A percentile compares a stretch with the other conserved stretches of the same genome.
Conservation (phyloP, 306 rosid species). For the Cyclanthera cordifolia region DNA sequence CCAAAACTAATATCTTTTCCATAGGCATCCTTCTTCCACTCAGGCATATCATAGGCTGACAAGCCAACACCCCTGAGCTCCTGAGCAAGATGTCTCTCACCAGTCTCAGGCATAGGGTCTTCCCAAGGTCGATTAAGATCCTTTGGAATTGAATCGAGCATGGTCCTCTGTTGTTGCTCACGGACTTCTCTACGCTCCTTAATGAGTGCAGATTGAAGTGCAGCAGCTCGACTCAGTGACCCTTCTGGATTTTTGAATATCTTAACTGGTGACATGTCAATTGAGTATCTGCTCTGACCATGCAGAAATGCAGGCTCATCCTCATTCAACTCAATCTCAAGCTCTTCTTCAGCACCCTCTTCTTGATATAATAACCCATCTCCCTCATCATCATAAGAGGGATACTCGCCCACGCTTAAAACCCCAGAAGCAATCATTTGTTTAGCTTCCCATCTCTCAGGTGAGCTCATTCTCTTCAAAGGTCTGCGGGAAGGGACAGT, state of each 20-base stretch:
- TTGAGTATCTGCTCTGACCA: conserved; percentile 71
- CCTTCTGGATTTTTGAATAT: conserved; percentile 90
- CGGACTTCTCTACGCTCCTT: conserved; percentile 90
- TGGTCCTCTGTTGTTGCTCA: conserved; percentile 75
- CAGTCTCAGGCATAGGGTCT: conserved; percentile 84
- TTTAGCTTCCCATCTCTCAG: conserved; percentile 85
- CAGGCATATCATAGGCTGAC: conserved; percentile 82
- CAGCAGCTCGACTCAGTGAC: conserved; percentile 78
- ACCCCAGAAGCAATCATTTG: conserved; percentile 84
- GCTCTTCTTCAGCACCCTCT: conserved; percentile 83
- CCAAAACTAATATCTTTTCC: conserved; percentile 76
- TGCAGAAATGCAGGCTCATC: conserved; percentile 82
- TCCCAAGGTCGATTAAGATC: conserved; percentile 98
- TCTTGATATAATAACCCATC: conserved; percentile 68
- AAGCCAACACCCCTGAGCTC: conserved; percentile 87
- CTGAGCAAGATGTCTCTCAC: conserved; percentile 88
- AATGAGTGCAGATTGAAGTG: conserved; percentile 79
- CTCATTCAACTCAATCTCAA: conserved; percentile 77
- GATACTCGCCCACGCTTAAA: conserved; percentile 51
- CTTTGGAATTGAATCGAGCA: conserved; percentile 83
- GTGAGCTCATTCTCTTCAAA: conserved; percentile 85
- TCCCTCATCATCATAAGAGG: conserved; percentile 73
- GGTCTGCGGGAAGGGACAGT: conserved; percentile 55
- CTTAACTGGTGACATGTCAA: conserved; percentile 87
- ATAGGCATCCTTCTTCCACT: conserved; percentile 90